Conservation (phyloP, 345 rosid species). For the Citrus reticulata region DNA sequence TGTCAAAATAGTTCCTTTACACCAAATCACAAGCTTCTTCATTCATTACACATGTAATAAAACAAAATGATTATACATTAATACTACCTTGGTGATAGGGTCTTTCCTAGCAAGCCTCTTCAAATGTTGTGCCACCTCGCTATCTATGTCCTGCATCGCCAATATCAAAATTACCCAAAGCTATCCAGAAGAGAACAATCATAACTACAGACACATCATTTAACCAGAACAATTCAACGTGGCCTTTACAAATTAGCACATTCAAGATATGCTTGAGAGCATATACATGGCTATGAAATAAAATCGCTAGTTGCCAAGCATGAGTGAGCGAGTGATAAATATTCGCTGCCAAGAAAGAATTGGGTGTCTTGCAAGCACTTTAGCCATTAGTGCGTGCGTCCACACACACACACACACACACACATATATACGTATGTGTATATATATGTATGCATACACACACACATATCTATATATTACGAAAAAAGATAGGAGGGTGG, state of each 20-base stretch:
- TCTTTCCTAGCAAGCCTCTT: slow-evolving; percentile 86
- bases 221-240: background rate
- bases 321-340: background rate
- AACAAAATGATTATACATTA: background rate
- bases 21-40: background rate
- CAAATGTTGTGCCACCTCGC: slow-evolving; percentile 80
- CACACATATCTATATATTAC: no score
- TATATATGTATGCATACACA: no score
- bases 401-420: no score
- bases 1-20: background rate
- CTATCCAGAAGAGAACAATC: background rate
- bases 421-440: no score
- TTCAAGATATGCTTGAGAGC: background rate
- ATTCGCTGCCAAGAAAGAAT: background rate
- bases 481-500: no score
- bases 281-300: background rate
- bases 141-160: slow-evolving; percentile 61
- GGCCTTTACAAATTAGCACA: background rate
- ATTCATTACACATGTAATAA: background rate
- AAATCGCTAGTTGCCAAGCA: background rate
- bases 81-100: slow-evolving; percentile 77
- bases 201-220: background rate
- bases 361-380: background rate
- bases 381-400: no score
- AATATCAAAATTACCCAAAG: slow-evolving; percentile 5